Conservation (phyloP, 1,284 basidiomycete genomes). For the Ceratobasidium sp. region DNA sequence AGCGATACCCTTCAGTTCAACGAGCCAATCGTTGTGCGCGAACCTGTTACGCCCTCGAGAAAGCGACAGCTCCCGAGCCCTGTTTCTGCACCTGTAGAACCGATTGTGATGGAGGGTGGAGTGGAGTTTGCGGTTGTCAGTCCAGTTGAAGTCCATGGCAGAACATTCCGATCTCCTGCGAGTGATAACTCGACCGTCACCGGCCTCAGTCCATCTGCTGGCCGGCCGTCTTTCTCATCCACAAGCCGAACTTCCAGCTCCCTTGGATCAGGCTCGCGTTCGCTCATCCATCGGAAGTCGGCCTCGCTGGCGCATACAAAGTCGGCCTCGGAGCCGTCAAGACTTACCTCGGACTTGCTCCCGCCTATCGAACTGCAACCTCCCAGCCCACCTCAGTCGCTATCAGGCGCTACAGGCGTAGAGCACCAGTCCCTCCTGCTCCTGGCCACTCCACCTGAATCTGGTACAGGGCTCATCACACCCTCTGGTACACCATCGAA, state of each 20-base stretch:
- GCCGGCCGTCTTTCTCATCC: constrained; percentile 18
- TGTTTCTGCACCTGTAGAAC: not conserved
- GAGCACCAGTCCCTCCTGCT: not conserved
- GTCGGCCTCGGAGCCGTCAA: constrained; percentile 17
- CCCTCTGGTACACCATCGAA: constrained; percentile 16
- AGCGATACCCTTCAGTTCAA: too few species aligned
- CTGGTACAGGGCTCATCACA: not conserved
- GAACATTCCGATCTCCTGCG: too few species aligned
- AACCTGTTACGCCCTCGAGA: constrained; percentile 4
- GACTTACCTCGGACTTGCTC: constrained; percentile 12
- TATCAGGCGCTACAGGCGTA: constrained; percentile 2
- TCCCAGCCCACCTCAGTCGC: constrained; percentile 41
- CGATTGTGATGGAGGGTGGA: constrained; percentile 15
- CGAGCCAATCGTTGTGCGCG: not conserved
- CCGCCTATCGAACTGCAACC: constrained; percentile 46
- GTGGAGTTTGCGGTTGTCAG: constrained; percentile 25
- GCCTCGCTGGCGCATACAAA: constrained; percentile 32
- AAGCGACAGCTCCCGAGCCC: not conserved
- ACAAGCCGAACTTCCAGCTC: constrained; percentile 17
- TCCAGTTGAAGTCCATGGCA: not conserved
- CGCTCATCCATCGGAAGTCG: constrained; percentile 28
- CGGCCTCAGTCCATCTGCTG: not conserved
- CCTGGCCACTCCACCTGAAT: constrained; percentile 13
- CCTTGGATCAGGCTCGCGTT: constrained; percentile 1
- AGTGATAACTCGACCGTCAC: not conserved